Conservation (phyloP, 2,329 filamentous ascomycete species). For the Apiospora rasikravindrae region DNA sequence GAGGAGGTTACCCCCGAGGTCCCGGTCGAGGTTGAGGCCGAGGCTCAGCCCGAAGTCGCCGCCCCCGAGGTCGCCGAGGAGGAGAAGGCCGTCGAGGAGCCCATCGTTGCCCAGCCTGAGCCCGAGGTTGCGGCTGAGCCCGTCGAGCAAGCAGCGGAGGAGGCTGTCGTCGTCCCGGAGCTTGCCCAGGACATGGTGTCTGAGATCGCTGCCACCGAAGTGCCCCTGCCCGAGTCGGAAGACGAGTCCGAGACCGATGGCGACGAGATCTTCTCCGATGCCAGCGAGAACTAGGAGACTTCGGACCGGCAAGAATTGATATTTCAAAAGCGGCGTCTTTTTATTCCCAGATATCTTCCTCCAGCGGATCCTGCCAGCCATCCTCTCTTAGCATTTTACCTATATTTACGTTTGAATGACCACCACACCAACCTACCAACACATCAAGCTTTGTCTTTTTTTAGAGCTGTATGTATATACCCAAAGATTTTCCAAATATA, state of each 20-base stretch:
- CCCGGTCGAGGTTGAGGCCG: too few species aligned
- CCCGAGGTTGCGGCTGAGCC: background rate
- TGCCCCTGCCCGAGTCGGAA: background rate
- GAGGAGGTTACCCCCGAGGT: background rate
- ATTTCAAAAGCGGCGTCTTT: conserved; percentile 6
- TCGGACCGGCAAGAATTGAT: background rate
- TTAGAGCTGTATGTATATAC: conserved; percentile 13
- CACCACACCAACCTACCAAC: background rate
- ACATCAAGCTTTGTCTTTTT: background rate
- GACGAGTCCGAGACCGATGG: background rate
- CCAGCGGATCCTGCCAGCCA: background rate
- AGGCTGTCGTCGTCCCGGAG: background rate
- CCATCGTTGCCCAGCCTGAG: background rate
- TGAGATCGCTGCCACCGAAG: background rate
- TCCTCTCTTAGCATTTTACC: background rate
- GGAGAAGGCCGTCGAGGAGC: background rate
- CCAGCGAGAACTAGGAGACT: background rate
- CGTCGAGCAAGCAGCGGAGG: background rate
- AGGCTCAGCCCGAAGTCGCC: background rate
- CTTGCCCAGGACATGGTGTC: background rate
- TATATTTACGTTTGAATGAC: conserved; percentile 14
- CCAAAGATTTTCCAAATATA: conserved; percentile 2
- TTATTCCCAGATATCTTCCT: background rate
- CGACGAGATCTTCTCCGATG: background rate
- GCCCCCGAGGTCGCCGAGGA: background rate